phyloP scores from a whole-genome alignment of 2,329 filamentous ascomycete species.

The Bipolaris oryzae region DNA sequence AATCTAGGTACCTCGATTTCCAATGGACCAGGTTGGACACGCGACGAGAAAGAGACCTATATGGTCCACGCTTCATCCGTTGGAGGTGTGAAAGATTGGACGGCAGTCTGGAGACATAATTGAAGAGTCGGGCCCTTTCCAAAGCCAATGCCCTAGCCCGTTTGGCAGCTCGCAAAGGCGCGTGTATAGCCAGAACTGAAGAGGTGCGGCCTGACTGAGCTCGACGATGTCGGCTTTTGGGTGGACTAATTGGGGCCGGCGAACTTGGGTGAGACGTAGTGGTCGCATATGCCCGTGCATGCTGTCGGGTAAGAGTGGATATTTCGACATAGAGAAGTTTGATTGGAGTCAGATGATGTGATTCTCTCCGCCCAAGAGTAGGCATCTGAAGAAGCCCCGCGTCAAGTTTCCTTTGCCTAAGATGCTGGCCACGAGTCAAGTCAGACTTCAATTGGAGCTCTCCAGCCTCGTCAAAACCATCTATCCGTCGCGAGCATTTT shows the following conservation, averaged over 20 bases:
- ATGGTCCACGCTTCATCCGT: conserved; percentile 30
- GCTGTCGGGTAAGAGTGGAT: conserved; percentile 23
- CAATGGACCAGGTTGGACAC: conserved; percentile 26
- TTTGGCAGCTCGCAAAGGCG: conserved; percentile 3
- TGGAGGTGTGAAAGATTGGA: background rate
- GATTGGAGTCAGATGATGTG: conserved; percentile 1
- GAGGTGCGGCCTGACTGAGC: background rate
- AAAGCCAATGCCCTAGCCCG: conserved; percentile 12
- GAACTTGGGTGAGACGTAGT: background rate
- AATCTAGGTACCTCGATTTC: conserved; percentile 14
- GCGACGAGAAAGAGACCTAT: conserved; percentile 37
- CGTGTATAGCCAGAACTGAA: conserved; percentile 2
- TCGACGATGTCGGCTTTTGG: conserved; percentile 1
- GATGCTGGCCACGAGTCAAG: conserved; percentile 1
- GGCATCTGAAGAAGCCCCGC: conserved; percentile 9
- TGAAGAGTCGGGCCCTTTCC: conserved; percentile 14
- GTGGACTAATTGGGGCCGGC: background rate
- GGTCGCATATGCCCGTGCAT: conserved; percentile 19
- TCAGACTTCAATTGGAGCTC: background rate
- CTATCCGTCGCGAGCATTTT: background rate
- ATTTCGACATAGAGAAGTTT: conserved; percentile 36
- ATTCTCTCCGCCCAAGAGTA: background rate
- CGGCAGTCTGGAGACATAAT: conserved; percentile 16
- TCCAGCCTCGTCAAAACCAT: background rate
- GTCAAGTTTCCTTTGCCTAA: background rate